Percentiles rank a stretch among this genome's conserved stretches.
These are phyloP conservation scores for Paulownia fortunei DNA, from an alignment of 257 asterid species.

Conservation along the genomic window DNA sequence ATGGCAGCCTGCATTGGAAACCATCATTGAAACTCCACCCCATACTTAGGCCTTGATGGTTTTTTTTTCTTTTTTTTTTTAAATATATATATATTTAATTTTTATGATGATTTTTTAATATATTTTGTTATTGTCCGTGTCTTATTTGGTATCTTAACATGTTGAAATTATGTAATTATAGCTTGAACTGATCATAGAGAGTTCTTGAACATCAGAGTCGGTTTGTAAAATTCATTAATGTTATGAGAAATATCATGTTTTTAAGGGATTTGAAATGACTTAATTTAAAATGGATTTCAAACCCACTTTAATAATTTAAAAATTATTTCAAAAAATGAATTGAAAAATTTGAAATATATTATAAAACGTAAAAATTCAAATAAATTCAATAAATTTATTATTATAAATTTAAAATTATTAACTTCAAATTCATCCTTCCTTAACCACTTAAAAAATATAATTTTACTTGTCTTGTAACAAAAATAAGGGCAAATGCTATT, in stretches of 20 bases:
- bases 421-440: too few species aligned
- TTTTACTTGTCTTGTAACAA: too few species aligned
- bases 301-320: too few species aligned
- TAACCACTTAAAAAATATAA: too few species aligned
- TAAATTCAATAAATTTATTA: too few species aligned
- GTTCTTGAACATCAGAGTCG: background rate
- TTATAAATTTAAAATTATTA: too few species aligned
- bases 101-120: background rate
- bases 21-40: slow-evolving; percentile 67
- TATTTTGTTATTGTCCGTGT: background rate
- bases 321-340: too few species aligned
- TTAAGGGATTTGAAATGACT: too few species aligned
- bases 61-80: background rate
- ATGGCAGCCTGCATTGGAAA: slow-evolving; percentile 79
- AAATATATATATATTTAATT: background rate
- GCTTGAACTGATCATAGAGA: background rate
- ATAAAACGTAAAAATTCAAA: too few species aligned
- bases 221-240: background rate
- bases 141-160: background rate
- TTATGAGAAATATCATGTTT: background rate
- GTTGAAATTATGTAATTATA: background rate
- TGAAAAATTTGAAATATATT: too few species aligned
- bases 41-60: slow-evolving; percentile 6
- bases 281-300: too few species aligned
- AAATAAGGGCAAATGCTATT: too few species aligned